Conservation (phyloP, 805 yeast species). For the Saccharomycopsis amapae region DNA sequence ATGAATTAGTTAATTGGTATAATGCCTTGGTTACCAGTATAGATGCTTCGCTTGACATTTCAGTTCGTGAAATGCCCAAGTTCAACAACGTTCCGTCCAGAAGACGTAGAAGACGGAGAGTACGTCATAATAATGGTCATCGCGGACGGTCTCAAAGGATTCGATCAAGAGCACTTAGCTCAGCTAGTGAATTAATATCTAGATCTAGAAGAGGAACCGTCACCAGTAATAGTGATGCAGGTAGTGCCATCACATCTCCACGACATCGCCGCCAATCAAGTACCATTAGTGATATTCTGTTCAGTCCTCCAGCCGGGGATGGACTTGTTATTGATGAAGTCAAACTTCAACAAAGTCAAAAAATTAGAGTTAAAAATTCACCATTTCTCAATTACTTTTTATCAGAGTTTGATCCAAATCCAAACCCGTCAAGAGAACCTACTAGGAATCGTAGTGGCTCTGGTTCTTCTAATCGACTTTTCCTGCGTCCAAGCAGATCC, state of each 20-base stretch:
- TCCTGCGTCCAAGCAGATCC: too few species aligned
- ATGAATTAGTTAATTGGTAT: constrained; percentile 28
- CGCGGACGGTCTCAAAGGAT: too few species aligned
- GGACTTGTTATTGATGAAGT: neutral
- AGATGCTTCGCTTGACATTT: constrained; percentile 73
- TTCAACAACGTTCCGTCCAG: constrained; percentile 65
- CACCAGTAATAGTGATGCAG: constrained; percentile 6
- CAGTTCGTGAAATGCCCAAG: constrained; percentile 62
- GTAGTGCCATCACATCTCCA: neutral
- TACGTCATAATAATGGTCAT: constrained; percentile 35
- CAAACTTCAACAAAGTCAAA: neutral
- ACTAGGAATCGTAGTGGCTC: too few species aligned
- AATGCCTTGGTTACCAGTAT: constrained; percentile 67
- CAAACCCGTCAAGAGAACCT: neutral
- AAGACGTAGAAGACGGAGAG: constrained; percentile 69
- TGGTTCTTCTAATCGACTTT: too few species aligned
- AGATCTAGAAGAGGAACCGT: constrained; percentile 15
- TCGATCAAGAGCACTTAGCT: constrained; percentile 7
- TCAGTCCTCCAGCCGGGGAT: neutral
- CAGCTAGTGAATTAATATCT: constrained; percentile 13
- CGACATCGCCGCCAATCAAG: neutral
- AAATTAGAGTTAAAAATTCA: constrained; percentile 10
- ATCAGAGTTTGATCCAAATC: constrained; percentile 16
- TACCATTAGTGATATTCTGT: neutral
- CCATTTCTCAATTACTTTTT: constrained; percentile 19